Evolutionary conservation across 192 early-diverging fungal genomes (phyloP).

Genomic region (Gamsiella multidivaricata): DNA sequence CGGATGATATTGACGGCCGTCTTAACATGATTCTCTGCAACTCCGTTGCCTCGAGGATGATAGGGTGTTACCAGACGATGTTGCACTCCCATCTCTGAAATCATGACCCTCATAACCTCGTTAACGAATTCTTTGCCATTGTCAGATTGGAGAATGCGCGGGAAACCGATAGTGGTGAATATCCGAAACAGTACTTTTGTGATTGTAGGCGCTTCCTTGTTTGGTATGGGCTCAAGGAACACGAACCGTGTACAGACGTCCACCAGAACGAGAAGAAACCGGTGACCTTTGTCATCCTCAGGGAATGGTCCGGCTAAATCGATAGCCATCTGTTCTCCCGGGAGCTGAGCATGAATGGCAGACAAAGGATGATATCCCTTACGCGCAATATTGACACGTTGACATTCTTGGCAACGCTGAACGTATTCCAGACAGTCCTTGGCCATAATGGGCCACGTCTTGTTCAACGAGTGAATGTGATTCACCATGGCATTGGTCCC

Average conservation of each 20-base stretch:
- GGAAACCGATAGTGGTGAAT: constrained; percentile 29
- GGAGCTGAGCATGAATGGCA: constrained; percentile 10
- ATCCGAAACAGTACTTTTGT: constrained; percentile 1
- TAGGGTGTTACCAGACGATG: constrained; percentile 53
- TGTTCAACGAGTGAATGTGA: constrained; percentile 17
- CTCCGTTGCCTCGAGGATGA: constrained; percentile 59
- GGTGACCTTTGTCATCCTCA: neutral
- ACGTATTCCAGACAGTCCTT: constrained; percentile 31
- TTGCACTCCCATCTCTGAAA: constrained; percentile 18
- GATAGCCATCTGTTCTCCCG: constrained; percentile 22
- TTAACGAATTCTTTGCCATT: constrained; percentile 64
- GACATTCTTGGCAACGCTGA: constrained; percentile 24
- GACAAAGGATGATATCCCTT: constrained; percentile 43
- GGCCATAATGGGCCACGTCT: constrained; percentile 33
- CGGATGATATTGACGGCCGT: constrained; percentile 29
- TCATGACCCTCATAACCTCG: constrained; percentile 25
- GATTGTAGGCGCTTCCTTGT: constrained; percentile 31
- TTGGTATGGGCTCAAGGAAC: constrained; percentile 15
- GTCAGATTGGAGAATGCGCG: constrained; percentile 26
- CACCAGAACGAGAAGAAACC: constrained; percentile 18
- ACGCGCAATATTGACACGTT: constrained; percentile 22
- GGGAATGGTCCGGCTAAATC: constrained; percentile 33
- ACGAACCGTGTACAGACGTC: constrained; percentile 43
- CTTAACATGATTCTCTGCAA: constrained; percentile 54
- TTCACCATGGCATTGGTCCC: constrained; percentile 44